These are phyloP conservation scores for Tylopilus sp. DNA, from an alignment of 1,284 basidiomycete species.

Conservation along the genomic window DNA sequence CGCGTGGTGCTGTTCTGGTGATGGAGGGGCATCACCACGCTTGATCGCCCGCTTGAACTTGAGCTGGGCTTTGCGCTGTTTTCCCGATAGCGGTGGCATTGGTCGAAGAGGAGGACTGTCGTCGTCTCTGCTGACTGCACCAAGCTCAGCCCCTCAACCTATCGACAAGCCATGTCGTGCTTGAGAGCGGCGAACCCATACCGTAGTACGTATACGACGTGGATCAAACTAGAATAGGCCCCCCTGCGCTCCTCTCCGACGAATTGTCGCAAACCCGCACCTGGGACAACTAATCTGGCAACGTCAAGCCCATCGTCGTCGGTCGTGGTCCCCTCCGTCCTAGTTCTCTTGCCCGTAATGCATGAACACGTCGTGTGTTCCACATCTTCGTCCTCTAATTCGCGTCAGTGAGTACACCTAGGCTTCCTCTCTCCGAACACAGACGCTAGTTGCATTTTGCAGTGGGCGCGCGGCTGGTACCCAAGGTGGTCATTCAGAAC, in stretches of 20 bases:
- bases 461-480: conserved; percentile 53
- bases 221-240: conserved; percentile 55
- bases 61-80: conserved; percentile 67
- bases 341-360: conserved; percentile 5
- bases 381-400: too few species aligned
- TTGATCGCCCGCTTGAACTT: conserved; percentile 79
- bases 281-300: conserved; percentile 46
- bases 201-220: conserved; percentile 39
- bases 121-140: too few species aligned
- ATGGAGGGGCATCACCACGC: conserved; percentile 63
- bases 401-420: too few species aligned
- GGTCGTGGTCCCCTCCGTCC: conserved; percentile 52
- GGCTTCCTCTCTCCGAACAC: too few species aligned
- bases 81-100: conserved; percentile 59
- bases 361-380: conserved; percentile 46
- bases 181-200: conserved; percentile 48
- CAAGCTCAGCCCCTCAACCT: too few species aligned
- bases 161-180: conserved; percentile 44
- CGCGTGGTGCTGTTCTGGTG: conserved; percentile 22
- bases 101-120: conserved; percentile 23
- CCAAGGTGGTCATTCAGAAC: conserved; percentile 44
- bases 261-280: conserved; percentile 38
- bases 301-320: conserved; percentile 50
- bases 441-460: too few species aligned
- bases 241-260: conserved; percentile 44